Conservation (phyloP, 495 filamentous ascomycete genomes). For the Poronia punctata region DNA sequence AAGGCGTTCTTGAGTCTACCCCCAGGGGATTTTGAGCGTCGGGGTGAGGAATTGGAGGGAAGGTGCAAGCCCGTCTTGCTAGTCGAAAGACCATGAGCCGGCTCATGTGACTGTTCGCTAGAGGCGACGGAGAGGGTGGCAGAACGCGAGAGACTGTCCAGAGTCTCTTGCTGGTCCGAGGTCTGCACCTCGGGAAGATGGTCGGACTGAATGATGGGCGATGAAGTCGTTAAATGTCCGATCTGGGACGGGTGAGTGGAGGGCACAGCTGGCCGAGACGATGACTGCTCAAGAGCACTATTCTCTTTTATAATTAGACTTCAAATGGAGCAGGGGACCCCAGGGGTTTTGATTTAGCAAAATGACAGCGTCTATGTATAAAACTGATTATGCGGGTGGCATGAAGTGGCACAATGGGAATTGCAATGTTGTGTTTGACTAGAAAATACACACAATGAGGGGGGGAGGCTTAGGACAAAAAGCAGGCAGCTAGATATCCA, state of each 20-base stretch:
- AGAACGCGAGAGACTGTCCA: slow-evolving; percentile 18
- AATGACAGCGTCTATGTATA: too few species aligned
- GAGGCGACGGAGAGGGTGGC: slow-evolving; percentile 14
- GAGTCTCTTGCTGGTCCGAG: slow-evolving; percentile 18
- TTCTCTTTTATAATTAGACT: neutral
- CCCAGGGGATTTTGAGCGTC: slow-evolving; percentile 37
- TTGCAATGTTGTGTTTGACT: too few species aligned
- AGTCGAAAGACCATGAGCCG: slow-evolving; percentile 14
- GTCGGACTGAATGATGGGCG: slow-evolving; percentile 60
- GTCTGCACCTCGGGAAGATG: slow-evolving; percentile 36
- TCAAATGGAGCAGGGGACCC: too few species aligned
- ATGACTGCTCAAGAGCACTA: slow-evolving; percentile 5
- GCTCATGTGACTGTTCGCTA: slow-evolving; percentile 12
- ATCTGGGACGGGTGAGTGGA: slow-evolving; percentile 69
- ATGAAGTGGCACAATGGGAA: too few species aligned
- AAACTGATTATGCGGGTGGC: too few species aligned
- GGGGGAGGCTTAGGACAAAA: too few species aligned
- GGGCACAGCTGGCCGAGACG: slow-evolving; percentile 43
- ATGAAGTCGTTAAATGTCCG: slow-evolving; percentile 75
- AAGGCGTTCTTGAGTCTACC: slow-evolving; percentile 43
- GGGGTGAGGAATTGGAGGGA: slow-evolving; percentile 28
- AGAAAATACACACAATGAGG: too few species aligned
- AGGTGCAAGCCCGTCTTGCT: slow-evolving; percentile 28
- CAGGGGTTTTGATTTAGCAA: too few species aligned
- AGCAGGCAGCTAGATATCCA: neutral